These are phyloP conservation scores for Litsea cubeba DNA, from an alignment of 164 flowering plant genomes.

Conservation along the genomic window DNA sequence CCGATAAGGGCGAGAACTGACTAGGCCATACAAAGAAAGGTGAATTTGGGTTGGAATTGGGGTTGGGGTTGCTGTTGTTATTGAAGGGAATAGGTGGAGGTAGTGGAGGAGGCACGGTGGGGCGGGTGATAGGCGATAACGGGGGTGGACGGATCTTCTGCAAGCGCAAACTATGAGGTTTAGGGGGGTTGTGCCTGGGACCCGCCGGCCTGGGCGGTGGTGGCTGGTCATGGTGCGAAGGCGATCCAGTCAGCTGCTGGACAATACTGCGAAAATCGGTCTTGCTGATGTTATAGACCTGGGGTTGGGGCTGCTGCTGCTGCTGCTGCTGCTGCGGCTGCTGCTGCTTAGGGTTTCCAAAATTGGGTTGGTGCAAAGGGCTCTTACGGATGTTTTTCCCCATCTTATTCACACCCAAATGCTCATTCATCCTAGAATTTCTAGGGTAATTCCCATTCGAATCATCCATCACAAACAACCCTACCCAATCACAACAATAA, in stretches of 20 bases:
- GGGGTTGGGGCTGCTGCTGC: conserved; percentile 82
- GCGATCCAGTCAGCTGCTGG: conserved; percentile 93
- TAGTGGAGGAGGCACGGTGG: conserved; percentile 31
- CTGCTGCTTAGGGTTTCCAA: conserved; percentile 20
- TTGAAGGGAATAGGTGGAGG: conserved; percentile 26
- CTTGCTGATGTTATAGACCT: conserved; percentile 93
- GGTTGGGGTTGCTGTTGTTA: conserved; percentile 11
- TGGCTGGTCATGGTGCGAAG: conserved; percentile 45
- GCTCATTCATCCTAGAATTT: conserved; percentile 47
- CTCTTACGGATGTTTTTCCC: conserved; percentile 89
- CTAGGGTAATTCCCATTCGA: conserved; percentile 31
- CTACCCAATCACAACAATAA: not conserved
- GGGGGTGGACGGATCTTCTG: conserved; percentile 91
- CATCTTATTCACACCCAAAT: conserved; percentile 82
- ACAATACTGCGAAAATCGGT: conserved; percentile 81
- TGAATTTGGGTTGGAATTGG: not conserved
- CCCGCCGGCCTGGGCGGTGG: conserved; percentile 21
- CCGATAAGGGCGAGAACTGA: conserved; percentile 28
- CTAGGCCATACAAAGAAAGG: conserved; percentile 21
- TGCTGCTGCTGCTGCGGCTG: not conserved
- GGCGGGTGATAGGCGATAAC: conserved; percentile 50
- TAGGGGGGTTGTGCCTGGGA: conserved; percentile 50
- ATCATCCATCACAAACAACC: not conserved
- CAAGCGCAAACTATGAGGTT: conserved; percentile 60
- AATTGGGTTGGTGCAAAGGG: conserved; percentile 84